Conservation (phyloP, 2,329 filamentous ascomycete species). For the Huntiella abstrusa region DNA sequence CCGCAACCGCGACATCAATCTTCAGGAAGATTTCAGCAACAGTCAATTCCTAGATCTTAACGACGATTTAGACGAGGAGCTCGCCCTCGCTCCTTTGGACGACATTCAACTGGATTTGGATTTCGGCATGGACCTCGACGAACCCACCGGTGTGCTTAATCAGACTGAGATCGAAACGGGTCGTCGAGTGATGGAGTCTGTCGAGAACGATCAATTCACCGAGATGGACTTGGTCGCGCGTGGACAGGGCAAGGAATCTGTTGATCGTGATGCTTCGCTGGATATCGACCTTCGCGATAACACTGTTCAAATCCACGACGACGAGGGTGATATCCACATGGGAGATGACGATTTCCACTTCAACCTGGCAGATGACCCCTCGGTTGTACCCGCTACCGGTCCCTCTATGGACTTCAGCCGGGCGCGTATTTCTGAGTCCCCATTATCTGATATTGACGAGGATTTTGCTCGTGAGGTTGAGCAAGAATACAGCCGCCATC, state of each 20-base stretch:
- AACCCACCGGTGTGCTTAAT: slow-evolving; percentile 33
- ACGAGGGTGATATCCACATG: slow-evolving; percentile 46
- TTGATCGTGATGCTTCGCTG: slow-evolving; percentile 35
- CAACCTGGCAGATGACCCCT: slow-evolving; percentile 37
- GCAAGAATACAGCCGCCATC: slow-evolving; percentile 32
- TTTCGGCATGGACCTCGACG: slow-evolving; percentile 54
- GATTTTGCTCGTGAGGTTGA: slow-evolving; percentile 40
- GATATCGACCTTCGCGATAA: slow-evolving; percentile 35
- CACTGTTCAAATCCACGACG: slow-evolving; percentile 39
- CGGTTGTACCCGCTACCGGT: slow-evolving; percentile 26
- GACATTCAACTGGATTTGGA: slow-evolving; percentile 58
- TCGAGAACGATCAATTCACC: slow-evolving; percentile 52
- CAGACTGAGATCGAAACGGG: slow-evolving; percentile 63
- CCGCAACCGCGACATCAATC: slow-evolving; percentile 45
- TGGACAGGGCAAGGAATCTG: slow-evolving; percentile 30
- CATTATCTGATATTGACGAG: slow-evolving; percentile 51
- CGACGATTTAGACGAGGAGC: slow-evolving; percentile 37
- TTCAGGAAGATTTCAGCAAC: slow-evolving; percentile 49
- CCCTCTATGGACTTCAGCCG: slow-evolving; percentile 30
- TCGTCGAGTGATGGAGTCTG: slow-evolving; percentile 54
- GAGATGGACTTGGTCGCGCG: slow-evolving; percentile 40
- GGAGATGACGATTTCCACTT: slow-evolving; percentile 45
- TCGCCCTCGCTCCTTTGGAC: slow-evolving; percentile 35
- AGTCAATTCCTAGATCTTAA: slow-evolving; percentile 66
- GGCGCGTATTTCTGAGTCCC: slow-evolving; percentile 48